Base-by-base conservation (phyloP, 345 rosid species). In the Populus simonii region DNA sequence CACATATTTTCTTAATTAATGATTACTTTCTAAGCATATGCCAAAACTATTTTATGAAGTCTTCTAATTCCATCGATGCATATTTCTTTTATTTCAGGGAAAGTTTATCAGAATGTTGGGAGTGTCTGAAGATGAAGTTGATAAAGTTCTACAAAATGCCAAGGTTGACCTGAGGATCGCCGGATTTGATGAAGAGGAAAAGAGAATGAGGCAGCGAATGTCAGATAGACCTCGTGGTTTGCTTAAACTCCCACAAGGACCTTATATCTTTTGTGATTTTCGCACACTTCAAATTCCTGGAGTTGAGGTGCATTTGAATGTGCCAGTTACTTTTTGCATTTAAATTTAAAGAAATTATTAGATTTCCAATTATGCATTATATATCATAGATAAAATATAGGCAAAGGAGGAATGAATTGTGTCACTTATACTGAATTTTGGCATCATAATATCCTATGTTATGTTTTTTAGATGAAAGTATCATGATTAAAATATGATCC, bases 41-140 rank as follows among this genome's bases (percentile, higher is more conserved):
- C 45, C 51, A 53, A 63, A 39, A 74, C 38, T 76, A 67, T 43
- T 31, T 5, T 47, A 53, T 39, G n/a, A 36, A 62, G 69, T 78
- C 20, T 82, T 63, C 38, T 55, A 3, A 25, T 27, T 73, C 66
- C 62, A 38, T 22, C 69, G 51, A 38, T 78, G 15, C 55, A 15
- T 78, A 25, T 70, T 85, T 71, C 70, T 76, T 72, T 43, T 31
- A 53, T 81, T 66, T 83, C 80, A 96, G 99, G 92, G 84, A 23
- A 96, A 88, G 71, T 55, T 89, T 68, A 86, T 96, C 66, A 89
- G 91, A 88, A 93, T 96, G 98, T 88, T 96, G 99, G 99, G 99
- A 75, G 96, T 89, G 45, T 76, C 88, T 47, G 88, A 88, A 85
- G 90, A 81, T 82, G 99, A 96, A 83, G 85, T 92, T 74, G 81